A percentile compares a stretch with the other conserved stretches of the same genome.
phyloP scores from a whole-genome alignment of 1,284 basidiomycete species.

The Sporisorium graminicola region DNA sequence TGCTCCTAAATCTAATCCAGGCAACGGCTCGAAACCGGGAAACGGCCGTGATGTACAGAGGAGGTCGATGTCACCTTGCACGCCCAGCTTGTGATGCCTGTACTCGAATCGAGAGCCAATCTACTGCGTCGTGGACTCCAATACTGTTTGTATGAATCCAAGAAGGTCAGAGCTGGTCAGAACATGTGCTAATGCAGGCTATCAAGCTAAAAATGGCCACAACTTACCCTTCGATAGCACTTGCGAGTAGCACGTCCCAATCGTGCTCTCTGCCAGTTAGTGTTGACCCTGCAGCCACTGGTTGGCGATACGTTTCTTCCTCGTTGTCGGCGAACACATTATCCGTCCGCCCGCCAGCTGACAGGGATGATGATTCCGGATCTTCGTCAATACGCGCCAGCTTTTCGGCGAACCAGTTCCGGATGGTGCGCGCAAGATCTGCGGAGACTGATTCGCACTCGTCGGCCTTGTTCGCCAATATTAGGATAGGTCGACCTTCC shows the following conservation, averaged over 20 bases:
- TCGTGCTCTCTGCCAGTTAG: conserved; percentile 35
- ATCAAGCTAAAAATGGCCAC: not conserved
- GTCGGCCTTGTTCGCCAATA: conserved; percentile 40
- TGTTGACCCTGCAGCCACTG: conserved; percentile 14
- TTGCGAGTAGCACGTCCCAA: conserved; percentile 40
- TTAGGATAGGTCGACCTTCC: conserved; percentile 36
- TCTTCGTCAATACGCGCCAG: conserved; percentile 26
- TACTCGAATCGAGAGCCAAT: conserved; percentile 42
- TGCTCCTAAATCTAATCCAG: not conserved
- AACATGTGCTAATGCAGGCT: not conserved
- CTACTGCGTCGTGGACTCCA: conserved; percentile 37
- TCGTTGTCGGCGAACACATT: conserved; percentile 45
- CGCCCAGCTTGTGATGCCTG: conserved; percentile 13
- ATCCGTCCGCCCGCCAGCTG: not conserved
- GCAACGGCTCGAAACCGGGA: too few species aligned
- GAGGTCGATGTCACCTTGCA: conserved; percentile 7
- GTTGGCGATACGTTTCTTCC: conserved; percentile 8
- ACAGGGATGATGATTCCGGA: not conserved
- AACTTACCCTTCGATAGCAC: conserved; percentile 46
- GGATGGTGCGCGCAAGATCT: conserved; percentile 23
- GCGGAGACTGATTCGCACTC: conserved; percentile 26
- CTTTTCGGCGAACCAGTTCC: conserved; percentile 36
- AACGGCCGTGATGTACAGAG: not conserved
- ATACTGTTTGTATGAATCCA: conserved; percentile 11
- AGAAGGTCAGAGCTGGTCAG: not conserved